Conservation (phyloP, 1,284 basidiomycete genomes). For the Testicularia cyperi region DNA sequence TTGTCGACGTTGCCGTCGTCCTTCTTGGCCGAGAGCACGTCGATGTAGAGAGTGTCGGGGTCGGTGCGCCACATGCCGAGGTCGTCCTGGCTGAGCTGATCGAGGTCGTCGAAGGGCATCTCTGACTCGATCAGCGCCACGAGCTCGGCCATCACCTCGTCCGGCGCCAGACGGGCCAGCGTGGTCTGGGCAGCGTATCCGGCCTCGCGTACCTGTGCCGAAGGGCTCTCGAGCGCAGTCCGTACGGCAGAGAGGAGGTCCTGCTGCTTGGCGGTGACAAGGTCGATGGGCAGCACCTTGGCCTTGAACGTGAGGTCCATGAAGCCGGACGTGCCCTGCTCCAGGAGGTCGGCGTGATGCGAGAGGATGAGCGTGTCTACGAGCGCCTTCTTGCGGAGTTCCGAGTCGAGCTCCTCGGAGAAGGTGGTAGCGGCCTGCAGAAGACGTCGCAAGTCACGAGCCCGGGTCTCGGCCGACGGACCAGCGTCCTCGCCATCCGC, state of each 20-base stretch:
- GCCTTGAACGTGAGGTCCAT: conserved; percentile 53
- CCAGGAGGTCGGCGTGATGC: conserved; percentile 47
- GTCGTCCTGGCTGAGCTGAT: conserved; percentile 41
- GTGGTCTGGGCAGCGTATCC: conserved; percentile 50
- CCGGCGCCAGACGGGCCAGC: conserved; percentile 47
- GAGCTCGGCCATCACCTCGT: conserved; percentile 39
- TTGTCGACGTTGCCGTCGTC: conserved; percentile 22
- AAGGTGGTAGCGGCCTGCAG: conserved; percentile 39
- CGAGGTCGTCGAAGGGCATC: conserved; percentile 34
- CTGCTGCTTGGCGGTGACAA: conserved; percentile 39
- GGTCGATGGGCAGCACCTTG: conserved; percentile 41
- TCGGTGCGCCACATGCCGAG: conserved; percentile 54
- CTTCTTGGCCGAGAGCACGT: conserved; percentile 47
- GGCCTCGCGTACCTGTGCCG: conserved; percentile 33
- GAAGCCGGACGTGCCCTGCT: conserved; percentile 41
- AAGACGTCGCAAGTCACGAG: conserved; percentile 32
- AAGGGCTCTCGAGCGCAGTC: conserved; percentile 23
- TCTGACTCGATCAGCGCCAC: conserved; percentile 38
- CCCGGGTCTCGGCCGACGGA: conserved; percentile 26
- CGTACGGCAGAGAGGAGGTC: conserved; percentile 33
- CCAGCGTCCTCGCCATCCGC: conserved; percentile 31
- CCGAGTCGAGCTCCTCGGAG: conserved; percentile 16
- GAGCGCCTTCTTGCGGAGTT: conserved; percentile 32
- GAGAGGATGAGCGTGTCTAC: conserved; percentile 51
- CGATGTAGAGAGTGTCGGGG: conserved; percentile 45